phyloP scores from a whole-genome alignment of 2,329 filamentous ascomycete species.

The Nemania sp. region DNA sequence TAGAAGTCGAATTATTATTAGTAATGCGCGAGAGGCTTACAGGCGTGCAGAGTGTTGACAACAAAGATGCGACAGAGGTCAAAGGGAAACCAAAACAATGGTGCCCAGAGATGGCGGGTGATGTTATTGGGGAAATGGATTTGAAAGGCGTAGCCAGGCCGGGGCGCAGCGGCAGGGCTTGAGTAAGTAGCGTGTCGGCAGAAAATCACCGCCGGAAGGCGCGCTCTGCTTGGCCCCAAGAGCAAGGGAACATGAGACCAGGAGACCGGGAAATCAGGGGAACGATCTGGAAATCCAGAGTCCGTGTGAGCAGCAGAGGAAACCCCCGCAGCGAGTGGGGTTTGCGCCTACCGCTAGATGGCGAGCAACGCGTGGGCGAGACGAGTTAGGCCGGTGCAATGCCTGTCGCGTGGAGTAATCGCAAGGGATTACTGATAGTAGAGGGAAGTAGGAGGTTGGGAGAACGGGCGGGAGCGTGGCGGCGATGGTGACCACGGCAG shows the following conservation, averaged over 20 bases:
- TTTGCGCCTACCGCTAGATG: constrained; percentile 41
- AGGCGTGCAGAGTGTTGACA: constrained; percentile 1
- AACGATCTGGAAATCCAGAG: constrained; percentile 15
- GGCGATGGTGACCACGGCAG: constrained; percentile 13
- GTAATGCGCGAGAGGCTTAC: constrained; percentile 6
- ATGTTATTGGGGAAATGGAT: no score
- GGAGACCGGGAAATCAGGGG: constrained; percentile 4
- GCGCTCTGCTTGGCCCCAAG: background rate
- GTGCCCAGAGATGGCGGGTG: constrained; percentile 8
- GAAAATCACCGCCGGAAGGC: constrained; percentile 4
- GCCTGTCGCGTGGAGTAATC: constrained; percentile 35
- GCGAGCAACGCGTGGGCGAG: constrained; percentile 34
- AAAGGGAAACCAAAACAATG: constrained; percentile 20
- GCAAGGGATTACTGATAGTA: constrained; percentile 28
- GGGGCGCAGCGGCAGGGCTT: background rate
- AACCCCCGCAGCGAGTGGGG: constrained; percentile 41
- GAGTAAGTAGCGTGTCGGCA: background rate
- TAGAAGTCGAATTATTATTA: constrained; percentile 20
- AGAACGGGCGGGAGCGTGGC: constrained; percentile 27
- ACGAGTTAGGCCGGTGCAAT: constrained; percentile 21
- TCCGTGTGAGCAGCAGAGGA: constrained; percentile 31
- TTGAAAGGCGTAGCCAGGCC: background rate
- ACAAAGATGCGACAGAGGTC: constrained; percentile 25
- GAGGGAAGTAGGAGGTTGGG: constrained; percentile 25
- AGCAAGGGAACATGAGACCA: background rate